These are phyloP conservation scores for Fraxinus ornus DNA, from an alignment of 305 asterid species.

Conservation along the genomic window DNA sequence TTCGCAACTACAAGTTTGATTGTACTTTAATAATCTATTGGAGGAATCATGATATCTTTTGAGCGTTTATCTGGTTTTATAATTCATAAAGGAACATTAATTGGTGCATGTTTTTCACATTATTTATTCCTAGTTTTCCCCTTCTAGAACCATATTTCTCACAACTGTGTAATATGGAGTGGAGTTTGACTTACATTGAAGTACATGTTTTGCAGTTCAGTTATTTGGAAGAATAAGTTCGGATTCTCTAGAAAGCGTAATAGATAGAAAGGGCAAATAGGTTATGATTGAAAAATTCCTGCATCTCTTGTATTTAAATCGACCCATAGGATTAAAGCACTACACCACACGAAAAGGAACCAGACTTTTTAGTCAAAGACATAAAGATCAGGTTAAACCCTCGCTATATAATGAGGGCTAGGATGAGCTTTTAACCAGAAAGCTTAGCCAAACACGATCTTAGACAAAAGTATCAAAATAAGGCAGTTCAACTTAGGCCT, in stretches of 20 bases:
- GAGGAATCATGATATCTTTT: neutral
- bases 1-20: neutral
- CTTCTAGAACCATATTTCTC: neutral
- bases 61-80: neutral
- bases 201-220: neutral
- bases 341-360: neutral
- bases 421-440: neutral
- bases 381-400: no score
- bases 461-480: neutral
- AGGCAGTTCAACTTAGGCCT: neutral
- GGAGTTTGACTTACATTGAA: neutral
- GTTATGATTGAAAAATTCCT: neutral
- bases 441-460: no score
- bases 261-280: neutral
- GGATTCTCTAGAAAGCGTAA: neutral
- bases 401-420: no score
- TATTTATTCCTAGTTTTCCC: neutral
- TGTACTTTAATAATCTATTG: neutral
- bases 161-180: neutral
- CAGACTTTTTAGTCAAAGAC: no score
- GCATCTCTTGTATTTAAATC: neutral
- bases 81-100: neutral
- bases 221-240: neutral
- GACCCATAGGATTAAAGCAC: neutral
- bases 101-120: neutral